phyloP scores from a whole-genome alignment of 768 basidiomycete genomes.

The Pleurotus tuoliensis region DNA sequence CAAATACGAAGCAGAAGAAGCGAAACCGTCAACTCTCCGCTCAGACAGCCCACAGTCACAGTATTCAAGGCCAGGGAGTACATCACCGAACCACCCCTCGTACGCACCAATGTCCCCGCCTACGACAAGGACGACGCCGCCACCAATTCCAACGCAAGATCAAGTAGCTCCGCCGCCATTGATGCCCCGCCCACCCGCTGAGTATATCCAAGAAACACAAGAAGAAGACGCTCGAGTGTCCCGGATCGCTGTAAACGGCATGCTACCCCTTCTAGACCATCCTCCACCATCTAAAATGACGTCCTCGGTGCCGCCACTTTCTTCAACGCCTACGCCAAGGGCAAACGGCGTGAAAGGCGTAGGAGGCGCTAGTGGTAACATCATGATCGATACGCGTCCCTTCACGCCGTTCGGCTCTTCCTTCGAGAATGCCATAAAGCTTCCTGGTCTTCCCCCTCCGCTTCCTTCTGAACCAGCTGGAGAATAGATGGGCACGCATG shows the following conservation, averaged over 20 bases:
- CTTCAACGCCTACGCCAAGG: constrained; percentile 1
- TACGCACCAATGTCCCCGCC: no score
- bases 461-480: constrained; percentile 29
- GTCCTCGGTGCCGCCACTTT: constrained; percentile 5
- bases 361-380: no score
- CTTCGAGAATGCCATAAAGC: constrained; percentile 25
- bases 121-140: not conserved
- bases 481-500: constrained; percentile 12
- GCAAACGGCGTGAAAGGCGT: constrained; percentile 7
- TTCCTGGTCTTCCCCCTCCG: constrained; percentile 32
- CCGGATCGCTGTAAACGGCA: constrained; percentile 31
- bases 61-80: constrained; percentile 12
- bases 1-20: constrained; percentile 57
- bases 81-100: constrained; percentile 8
- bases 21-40: constrained; percentile 14
- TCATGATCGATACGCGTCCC: constrained; percentile 33
- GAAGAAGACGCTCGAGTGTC: constrained; percentile 66
- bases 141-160: constrained; percentile 8
- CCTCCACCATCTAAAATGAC: constrained; percentile 11
- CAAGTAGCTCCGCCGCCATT: constrained; percentile 62
- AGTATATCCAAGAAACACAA: constrained; percentile 80
- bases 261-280: constrained; percentile 19
- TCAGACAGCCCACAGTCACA: constrained; percentile 6
- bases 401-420: constrained; percentile 45
- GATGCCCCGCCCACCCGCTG: constrained; percentile 69